Conservation (phyloP, 176 grass and related monocot genomes). For the sorghum (Sorghum bicolor) region Sorghum_bicolor_NCBIv3 NC_012875.2:3382001-3382500, state of each 20-base stretch:
- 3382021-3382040: conserved; percentile 56
- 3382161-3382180: conserved; percentile 42
- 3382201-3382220: conserved; percentile 1
- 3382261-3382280: background rate
- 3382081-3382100: conserved; percentile 62
- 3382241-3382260: background rate
- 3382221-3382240: conserved; percentile 3
- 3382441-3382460: conserved; percentile 50
- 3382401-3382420: conserved; percentile 38
- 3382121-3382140: conserved; percentile 25
- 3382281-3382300: conserved; percentile 31
- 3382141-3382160: conserved; percentile 49
- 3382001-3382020: conserved; percentile 56
- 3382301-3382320: conserved; percentile 57
- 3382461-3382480: conserved; percentile 58
- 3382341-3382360: conserved; percentile 65
- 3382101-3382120: conserved; percentile 65
- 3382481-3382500: background rate
- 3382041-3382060: conserved; percentile 46
- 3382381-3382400: conserved; percentile 35
- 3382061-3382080: conserved; percentile 56
- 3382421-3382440: conserved; percentile 45
- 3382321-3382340: conserved; percentile 54
- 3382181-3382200: conserved; percentile 45
- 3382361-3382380: conserved; percentile 63